Evolutionary conservation across 192 early-diverging fungal genomes (phyloP).

Genomic region (Polychytrium aggregatum): DNA sequence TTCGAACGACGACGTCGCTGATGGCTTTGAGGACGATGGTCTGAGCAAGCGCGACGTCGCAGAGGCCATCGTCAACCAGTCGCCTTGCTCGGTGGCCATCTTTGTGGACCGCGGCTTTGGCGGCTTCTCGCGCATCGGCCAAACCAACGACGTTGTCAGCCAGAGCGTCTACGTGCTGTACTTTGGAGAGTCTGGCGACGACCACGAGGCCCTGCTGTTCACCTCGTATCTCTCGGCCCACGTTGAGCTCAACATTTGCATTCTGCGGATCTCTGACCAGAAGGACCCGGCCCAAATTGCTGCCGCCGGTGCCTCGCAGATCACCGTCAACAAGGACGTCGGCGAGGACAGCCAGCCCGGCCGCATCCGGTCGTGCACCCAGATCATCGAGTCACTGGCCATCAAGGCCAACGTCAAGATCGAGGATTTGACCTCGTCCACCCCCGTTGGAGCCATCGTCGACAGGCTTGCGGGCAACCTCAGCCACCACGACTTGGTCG

Average conservation of each 20-base stretch:
- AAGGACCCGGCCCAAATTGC: neutral
- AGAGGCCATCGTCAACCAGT: too few relatives aligned
- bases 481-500: slow-evolving; percentile 33
- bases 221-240: slow-evolving; percentile 37
- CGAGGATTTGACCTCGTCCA: slow-evolving; percentile 12
- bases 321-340: neutral
- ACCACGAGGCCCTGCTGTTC: slow-evolving; percentile 50
- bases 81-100: slow-evolving; percentile 36
- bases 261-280: neutral
- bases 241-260: neutral
- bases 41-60: too few relatives aligned
- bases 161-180: slow-evolving; percentile 59
- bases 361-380: slow-evolving; percentile 1
- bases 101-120: slow-evolving; percentile 64
- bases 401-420: slow-evolving; percentile 8
- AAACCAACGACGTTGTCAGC: slow-evolving; percentile 6
- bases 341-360: slow-evolving; percentile 7
- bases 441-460: slow-evolving; percentile 27
- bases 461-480: slow-evolving; percentile 17
- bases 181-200: slow-evolving; percentile 62
- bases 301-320: neutral
- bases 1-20: slow-evolving; percentile 13
- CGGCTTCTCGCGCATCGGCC: slow-evolving; percentile 22
- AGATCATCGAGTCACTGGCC: neutral
- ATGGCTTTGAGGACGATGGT: slow-evolving; percentile 34